Base-by-base conservation (phyloP, 192 early-diverging fungal species). In the Entomortierella beljakovae region DNA sequence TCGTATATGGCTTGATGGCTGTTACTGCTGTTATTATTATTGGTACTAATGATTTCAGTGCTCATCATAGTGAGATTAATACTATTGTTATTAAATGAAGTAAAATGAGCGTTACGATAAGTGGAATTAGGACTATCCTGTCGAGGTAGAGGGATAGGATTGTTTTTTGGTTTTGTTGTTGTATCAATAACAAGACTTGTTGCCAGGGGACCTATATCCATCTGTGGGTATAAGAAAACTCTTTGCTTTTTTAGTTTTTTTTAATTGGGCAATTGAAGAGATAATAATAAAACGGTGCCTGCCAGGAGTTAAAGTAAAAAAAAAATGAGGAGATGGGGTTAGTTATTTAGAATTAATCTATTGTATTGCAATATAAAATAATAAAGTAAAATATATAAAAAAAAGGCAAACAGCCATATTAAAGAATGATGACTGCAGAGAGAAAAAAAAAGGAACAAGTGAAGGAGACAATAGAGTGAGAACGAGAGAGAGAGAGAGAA, bases 131-230 rank as follows among this genome's bases (percentile, higher is more conserved):
- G 50, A 49, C 56, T 70, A 61, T 61, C 51, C 60, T 71, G 61
- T 15, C 60, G 40, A 62, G 61, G 37, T 13, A 46, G 42, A 15
- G 48, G 33, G 51, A 49, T 29, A n/a, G 18, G 29, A 56, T 40
- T 52, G 11, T n/a, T n/a, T n/a, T n/a, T n/a, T n/a, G n/a, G n/a
- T n/a, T n/a, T n/a, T n/a, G n/a, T n/a, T n/a, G n/a, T n/a, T n/a
- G 69, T 71, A 31, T 71, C 69, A 33, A 71, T 71, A 31, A 55
- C 42, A 22, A 61, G 69, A 31, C 33, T 66, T 34, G 62, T 34
- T n/a, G n/a, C n/a, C n/a, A 28, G 26, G 38, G 57, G 16, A 15
- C 57, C 57, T n/a, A 42, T 34, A 22, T 25, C 57, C 59, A 56
- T 62, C 1, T 57, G 8, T 13, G 13, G 55, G 18, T 57, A 31